Percentiles rank a stretch among this genome's conserved stretches.
Conservation (phyloP, 495 filamentous ascomycete species). For the Friedmanniomyces simplex region DNA sequence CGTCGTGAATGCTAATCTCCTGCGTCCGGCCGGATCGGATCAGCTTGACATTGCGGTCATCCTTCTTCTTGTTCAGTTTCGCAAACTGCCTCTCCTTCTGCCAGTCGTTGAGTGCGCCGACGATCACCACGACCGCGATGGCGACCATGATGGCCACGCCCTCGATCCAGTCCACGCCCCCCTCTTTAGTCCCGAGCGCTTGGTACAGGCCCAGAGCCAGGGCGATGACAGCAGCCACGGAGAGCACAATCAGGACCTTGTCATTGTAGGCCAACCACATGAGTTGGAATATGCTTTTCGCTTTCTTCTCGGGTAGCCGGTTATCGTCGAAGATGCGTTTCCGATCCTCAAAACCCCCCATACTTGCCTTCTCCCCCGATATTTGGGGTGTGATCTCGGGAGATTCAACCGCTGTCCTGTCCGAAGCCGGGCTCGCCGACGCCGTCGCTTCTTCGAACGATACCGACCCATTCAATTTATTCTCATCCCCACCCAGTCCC, state of each 20-base stretch:
- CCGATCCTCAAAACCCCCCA: conserved; percentile 47
- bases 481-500: conserved; percentile 71
- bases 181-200: conserved; percentile 37
- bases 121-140: conserved; percentile 35
- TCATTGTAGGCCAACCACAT: conserved; percentile 81
- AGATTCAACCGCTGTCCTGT: conserved; percentile 6
- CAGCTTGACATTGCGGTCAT: conserved; percentile 55
- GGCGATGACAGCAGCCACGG: conserved; percentile 68
- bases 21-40: conserved; percentile 63
- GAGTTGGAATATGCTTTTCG: conserved; percentile 59
- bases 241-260: conserved; percentile 70
- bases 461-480: conserved; percentile 49
- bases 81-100: conserved; percentile 40
- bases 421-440: conserved; percentile 14
- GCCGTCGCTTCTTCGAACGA: conserved; percentile 56
- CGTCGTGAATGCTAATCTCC: conserved; percentile 69
- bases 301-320: conserved; percentile 56
- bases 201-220: conserved; percentile 71
- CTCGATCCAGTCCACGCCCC: conserved; percentile 37
- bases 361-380: background rate
- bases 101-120: conserved; percentile 37
- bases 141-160: conserved; percentile 41
- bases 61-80: conserved; percentile 39
- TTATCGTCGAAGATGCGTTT: conserved; percentile 61
- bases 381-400: background rate